These are phyloP conservation scores for Alternaria incomplexa DNA, from an alignment of 2,329 filamentous ascomycete genomes.

Conservation along the genomic window DNA sequence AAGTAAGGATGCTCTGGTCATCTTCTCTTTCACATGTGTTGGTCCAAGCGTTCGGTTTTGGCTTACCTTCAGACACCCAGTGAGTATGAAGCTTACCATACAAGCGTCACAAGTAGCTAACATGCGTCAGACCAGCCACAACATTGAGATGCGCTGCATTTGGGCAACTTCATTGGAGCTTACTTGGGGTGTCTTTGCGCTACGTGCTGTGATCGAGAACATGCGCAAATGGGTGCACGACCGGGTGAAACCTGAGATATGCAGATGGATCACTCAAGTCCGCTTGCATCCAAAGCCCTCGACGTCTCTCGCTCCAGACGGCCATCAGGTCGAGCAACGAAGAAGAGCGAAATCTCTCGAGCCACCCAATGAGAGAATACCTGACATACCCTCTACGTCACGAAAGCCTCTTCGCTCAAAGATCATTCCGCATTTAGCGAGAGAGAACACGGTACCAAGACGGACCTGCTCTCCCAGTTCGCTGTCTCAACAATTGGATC, in stretches of 20 bases:
- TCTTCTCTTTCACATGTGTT: conserved; percentile 21
- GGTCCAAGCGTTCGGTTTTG: conserved; percentile 20
- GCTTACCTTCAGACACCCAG: conserved; percentile 12
- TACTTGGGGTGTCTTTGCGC: conserved; percentile 17
- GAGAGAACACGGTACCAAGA: neutral
- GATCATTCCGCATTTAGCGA: neutral
- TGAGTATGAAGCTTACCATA: neutral
- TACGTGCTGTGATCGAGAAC: conserved; percentile 17
- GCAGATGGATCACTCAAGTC: neutral
- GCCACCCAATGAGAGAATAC: neutral
- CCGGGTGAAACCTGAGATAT: neutral
- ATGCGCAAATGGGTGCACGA: conserved; percentile 16
- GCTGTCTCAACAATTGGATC: neutral
- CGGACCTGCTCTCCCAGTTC: neutral
- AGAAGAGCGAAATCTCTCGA: neutral
- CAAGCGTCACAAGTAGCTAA: neutral
- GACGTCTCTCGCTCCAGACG: neutral
- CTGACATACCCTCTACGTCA: neutral
- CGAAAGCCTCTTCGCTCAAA: neutral
- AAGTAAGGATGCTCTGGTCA: conserved; percentile 4
- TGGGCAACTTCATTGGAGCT: conserved; percentile 23
- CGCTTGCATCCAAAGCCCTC: neutral
- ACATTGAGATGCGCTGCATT: conserved; percentile 18
- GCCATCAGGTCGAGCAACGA: neutral
- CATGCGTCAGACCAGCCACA: neutral